Evolutionary conservation across 768 basidiomycete species (phyloP), one percentile per base, ranked within the genome.

Genomic region (Tylopilus sp.): DNA sequence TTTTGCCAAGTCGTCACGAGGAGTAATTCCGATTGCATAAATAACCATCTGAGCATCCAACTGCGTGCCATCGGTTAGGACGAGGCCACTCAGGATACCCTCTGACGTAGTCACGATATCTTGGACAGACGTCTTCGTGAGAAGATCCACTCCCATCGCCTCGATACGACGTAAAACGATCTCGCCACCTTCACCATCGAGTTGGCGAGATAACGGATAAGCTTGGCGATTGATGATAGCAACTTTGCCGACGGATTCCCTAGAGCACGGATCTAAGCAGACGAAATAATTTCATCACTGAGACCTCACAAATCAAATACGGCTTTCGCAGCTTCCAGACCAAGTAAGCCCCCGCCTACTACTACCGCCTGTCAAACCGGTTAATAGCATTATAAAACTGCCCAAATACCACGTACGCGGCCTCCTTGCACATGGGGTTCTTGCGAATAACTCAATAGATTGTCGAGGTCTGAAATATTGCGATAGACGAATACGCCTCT

Each of bases 281-380:
- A 18, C 2, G 8, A 25, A 31, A 23, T 30, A 35, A 5, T 18
- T 21, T 10, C n/a, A 8, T 15, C 6, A 33, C 5, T 4, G 23
- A 33, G 33, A 31, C 63, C 67, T 18, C 46, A 68, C 60, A 86
- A 68, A 63, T 88, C 86, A 57, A 80, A 79, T 7, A 80, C 73
- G 0, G 85, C 86, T 60, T 88, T 88, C 3, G 86, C 87, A 3
- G 86, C 85, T 67, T 88, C 87, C 28, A 89, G 69, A 11, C 86
- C 87, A 17, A 88, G 76, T 11, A 89, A 65, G 9, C 86, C 86
- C 9, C 86, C 86, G 18, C 87, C 87, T 13, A 89, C 74, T 3
- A 88, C 77, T 17, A 52, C 51, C 25, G 51, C 46, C 51, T 52
- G 25, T 35, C 20, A 36, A 41, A 8, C 36, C 2, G 23, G 26